Evolutionary conservation across 768 basidiomycete species (phyloP), one percentile per base, ranked within the genome.

Genomic region (Mycena indigotica): DNA sequence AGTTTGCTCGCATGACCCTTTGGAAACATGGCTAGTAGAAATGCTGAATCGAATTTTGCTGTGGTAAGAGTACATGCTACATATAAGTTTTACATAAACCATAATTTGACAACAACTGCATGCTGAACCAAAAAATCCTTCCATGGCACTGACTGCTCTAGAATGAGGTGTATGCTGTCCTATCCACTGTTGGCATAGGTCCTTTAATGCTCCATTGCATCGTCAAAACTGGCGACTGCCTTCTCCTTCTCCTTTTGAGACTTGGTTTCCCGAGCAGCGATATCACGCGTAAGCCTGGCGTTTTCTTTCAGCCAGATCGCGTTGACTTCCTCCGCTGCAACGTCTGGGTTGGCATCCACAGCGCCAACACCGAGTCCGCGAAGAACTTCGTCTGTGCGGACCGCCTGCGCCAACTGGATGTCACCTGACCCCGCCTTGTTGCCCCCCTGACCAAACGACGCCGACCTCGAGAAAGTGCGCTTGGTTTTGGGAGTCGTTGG

Each of bases 361-460:
- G 65, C 63, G 23, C 66, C 64, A 21, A 87, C 74, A 12, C 89
- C 89, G 32, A 92, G 67, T 0, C 88, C 89, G 40, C 88, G 81
- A n/a, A 86, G 70, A 4, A 90, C 77, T 63, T 92, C 90, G 28
- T 88, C 88, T 3, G 73, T 72, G 66, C 87, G 81, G 26, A 90
- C 77, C 24, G 84, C 84, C n/a, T 84, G 78, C 2, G 78, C 81
- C 30, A 91, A 74, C 48, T 73, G 76, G 21, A 88, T 80, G 49
- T 85, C 83, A 41, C 70, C 65, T 41, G 64, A 66, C 2, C 68
- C 28, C 76, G 76, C 73, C 12, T 75, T 70, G 32, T 71, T 73
- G 52, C 70, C 62, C 2, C 74, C 72, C 38, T 70, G 65, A 39
- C 77, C 77, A 59, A 89, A 89, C 1, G 88, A 89, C 3, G 78